A percentile compares a stretch with the other conserved stretches of the same genome.
phyloP scores from a whole-genome alignment of 352 stramenopile genomes.

The Hyaloperonospora brassicae region DNA sequence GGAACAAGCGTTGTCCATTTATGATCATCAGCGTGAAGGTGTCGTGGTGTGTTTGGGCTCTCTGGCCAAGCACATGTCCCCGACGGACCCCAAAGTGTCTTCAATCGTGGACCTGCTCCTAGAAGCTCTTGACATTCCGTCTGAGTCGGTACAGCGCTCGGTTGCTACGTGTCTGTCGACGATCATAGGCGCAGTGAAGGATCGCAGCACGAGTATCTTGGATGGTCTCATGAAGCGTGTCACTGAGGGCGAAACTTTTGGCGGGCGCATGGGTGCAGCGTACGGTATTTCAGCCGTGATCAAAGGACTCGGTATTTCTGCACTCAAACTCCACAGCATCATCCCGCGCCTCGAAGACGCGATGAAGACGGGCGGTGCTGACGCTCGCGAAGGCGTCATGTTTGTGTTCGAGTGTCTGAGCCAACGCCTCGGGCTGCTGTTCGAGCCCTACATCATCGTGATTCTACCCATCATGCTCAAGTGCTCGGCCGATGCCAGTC shows the following conservation, averaged over 20 bases:
- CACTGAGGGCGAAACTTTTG: slow-evolving; percentile 73
- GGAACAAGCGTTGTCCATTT: slow-evolving; percentile 40
- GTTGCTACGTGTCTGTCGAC: slow-evolving; percentile 87
- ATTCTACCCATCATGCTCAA: slow-evolving; percentile 98
- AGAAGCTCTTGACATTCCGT: slow-evolving; percentile 86
- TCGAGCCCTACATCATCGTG: slow-evolving; percentile 97
- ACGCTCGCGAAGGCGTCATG: slow-evolving; percentile 89
- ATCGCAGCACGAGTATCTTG: slow-evolving; percentile 67
- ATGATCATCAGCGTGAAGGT: slow-evolving; percentile 86
- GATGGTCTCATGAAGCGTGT: slow-evolving; percentile 64
- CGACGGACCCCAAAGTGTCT: slow-evolving; percentile 82
- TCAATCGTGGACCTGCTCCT: slow-evolving; percentile 83
- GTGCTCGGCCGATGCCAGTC: slow-evolving; percentile 94
- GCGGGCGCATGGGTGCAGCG: slow-evolving; percentile 89
- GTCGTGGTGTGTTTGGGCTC: slow-evolving; percentile 86
- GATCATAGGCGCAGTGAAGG: slow-evolving; percentile 78
- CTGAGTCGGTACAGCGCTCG: slow-evolving; percentile 89
- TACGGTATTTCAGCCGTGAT: slow-evolving; percentile 97
- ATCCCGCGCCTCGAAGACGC: slow-evolving; percentile 87
- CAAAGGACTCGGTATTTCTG: slow-evolving; percentile 98
- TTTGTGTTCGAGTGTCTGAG: slow-evolving; percentile 98
- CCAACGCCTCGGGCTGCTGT: slow-evolving; percentile 93
- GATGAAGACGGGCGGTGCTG: slow-evolving; percentile 69
- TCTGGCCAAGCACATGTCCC: slow-evolving; percentile 86
- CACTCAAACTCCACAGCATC: slow-evolving; percentile 96